A percentile compares a stretch with the other conserved stretches of the same genome.
phyloP scores from a whole-genome alignment of 169 alveolate species.

The Cyclospora cayetanensis region DNA sequence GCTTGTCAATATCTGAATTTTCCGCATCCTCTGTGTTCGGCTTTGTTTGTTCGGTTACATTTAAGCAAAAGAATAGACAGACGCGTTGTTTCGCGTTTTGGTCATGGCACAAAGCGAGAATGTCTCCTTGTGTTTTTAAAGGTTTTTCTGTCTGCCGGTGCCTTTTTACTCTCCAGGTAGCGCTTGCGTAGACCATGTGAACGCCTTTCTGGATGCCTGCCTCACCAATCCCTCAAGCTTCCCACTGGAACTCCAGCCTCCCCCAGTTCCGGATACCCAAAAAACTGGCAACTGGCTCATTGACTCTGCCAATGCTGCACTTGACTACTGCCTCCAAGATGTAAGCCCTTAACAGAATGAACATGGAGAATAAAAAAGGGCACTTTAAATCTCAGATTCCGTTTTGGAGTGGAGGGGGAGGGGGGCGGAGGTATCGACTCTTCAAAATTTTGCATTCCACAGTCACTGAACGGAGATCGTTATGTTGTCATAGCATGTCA shows the following conservation, averaged over 20 bases:
- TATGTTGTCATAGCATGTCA: too few relatives aligned
- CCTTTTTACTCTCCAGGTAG: conserved; percentile 19
- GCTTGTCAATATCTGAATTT: background rate
- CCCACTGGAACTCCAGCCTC: conserved; percentile 19
- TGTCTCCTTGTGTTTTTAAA: background rate
- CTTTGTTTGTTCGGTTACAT: background rate
- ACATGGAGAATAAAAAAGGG: too few relatives aligned
- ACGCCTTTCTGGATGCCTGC: conserved; percentile 72
- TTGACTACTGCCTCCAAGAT: conserved; percentile 65
- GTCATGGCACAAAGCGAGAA: background rate
- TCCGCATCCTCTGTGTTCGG: background rate
- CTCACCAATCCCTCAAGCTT: conserved; percentile 23
- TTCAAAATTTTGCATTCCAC: too few relatives aligned
- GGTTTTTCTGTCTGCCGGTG: background rate
- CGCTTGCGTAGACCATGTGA: conserved; percentile 69
- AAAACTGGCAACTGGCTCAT: conserved; percentile 72
- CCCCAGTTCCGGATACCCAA: conserved; percentile 69
- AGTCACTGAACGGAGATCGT: too few relatives aligned
- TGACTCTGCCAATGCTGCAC: conserved; percentile 61
- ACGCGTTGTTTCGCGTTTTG: background rate
- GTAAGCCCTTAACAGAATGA: background rate
- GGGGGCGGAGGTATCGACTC: too few relatives aligned
- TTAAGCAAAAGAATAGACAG: too few relatives aligned
- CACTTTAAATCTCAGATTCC: too few relatives aligned
- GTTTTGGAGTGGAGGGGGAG: too few relatives aligned